These are phyloP conservation scores for Domatiomyces catenatus DNA, from an alignment of 2,329 filamentous ascomycete species.

Conservation along the genomic window DNA sequence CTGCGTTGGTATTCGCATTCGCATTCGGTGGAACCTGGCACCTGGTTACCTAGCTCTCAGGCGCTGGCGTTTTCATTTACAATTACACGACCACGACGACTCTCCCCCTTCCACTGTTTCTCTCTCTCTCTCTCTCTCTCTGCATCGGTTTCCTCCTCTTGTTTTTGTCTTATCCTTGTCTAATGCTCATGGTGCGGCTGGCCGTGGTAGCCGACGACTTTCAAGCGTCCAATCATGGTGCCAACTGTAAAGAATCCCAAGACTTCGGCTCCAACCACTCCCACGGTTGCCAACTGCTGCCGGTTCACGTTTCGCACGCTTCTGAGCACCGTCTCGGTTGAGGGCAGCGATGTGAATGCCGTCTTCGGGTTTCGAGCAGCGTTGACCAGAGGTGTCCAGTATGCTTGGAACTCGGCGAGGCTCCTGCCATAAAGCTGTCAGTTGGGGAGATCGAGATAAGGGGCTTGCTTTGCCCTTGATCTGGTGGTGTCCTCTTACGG, in stretches of 20 bases:
- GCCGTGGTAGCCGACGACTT: slow-evolving; percentile 84
- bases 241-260: slow-evolving; percentile 96
- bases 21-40: not conserved
- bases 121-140: not conserved
- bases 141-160: slow-evolving; percentile 1
- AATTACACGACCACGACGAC: not conserved
- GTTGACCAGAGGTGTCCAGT: slow-evolving; percentile 63
- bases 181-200: slow-evolving; percentile 37
- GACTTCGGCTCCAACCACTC: slow-evolving; percentile 69
- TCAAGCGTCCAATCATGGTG: slow-evolving; percentile 90
- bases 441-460: not conserved
- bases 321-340: slow-evolving; percentile 36
- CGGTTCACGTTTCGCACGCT: slow-evolving; percentile 54
- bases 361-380: slow-evolving; percentile 55
- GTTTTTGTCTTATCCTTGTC: not conserved
- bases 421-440: slow-evolving; percentile 5
- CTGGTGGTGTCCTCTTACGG: slow-evolving; percentile 52
- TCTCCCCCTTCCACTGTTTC: not conserved
- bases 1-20: not conserved
- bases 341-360: slow-evolving; percentile 29
- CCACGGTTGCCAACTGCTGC: slow-evolving; percentile 55
- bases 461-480: slow-evolving; percentile 1
- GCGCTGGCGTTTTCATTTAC: not conserved
- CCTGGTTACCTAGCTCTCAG: not conserved
- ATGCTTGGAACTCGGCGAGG: slow-evolving; percentile 69